Percentiles rank a stretch among this genome's conserved stretches.
These are phyloP conservation scores for Nymphaea colorata DNA, from an alignment of 164 flowering plant species.

Conservation along the genomic window DNA sequence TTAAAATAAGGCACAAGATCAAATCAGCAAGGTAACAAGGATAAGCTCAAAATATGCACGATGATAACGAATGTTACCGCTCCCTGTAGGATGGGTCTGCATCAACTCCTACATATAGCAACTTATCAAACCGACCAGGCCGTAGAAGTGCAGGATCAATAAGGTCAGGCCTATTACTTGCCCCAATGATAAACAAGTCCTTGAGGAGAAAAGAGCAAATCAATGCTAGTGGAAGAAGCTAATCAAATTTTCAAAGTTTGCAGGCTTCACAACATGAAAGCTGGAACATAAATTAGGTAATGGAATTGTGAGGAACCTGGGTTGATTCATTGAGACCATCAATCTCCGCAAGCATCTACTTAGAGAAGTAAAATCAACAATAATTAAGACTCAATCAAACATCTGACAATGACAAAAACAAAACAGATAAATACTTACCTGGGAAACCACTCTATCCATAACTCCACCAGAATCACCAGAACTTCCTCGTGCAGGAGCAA, in stretches of 20 bases:
- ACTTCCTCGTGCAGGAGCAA: constrained; percentile 98
- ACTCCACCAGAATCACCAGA: constrained; percentile 99
- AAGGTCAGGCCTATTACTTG: constrained; percentile 94
- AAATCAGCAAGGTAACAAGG: constrained; percentile 1
- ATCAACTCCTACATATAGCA: constrained; percentile 85
- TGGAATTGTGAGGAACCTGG: constrained; percentile 36
- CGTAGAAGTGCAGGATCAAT: constrained; percentile 92
- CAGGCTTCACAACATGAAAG: too few species aligned
- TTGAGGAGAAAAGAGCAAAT: constrained; percentile 9
- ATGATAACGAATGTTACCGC: constrained; percentile 27
- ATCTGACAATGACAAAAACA: too few species aligned
- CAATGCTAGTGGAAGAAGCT: background rate
- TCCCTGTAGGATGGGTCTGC: constrained; percentile 76
- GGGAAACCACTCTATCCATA: constrained; percentile 98
- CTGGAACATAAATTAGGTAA: too few species aligned
- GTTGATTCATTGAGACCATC: constrained; percentile 86
- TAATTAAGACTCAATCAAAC: too few species aligned
- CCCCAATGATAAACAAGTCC: constrained; percentile 95
- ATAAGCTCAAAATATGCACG: background rate
- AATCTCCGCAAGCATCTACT: constrained; percentile 97
- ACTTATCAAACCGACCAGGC: constrained; percentile 94
- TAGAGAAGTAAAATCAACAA: background rate
- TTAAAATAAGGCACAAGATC: background rate
- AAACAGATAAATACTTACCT: constrained; percentile 28
- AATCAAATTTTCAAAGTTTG: too few species aligned